These are phyloP conservation scores for Colletotrichum tamarilloi DNA, from an alignment of 2,329 filamentous ascomycete genomes.

Conservation along the genomic window DNA sequence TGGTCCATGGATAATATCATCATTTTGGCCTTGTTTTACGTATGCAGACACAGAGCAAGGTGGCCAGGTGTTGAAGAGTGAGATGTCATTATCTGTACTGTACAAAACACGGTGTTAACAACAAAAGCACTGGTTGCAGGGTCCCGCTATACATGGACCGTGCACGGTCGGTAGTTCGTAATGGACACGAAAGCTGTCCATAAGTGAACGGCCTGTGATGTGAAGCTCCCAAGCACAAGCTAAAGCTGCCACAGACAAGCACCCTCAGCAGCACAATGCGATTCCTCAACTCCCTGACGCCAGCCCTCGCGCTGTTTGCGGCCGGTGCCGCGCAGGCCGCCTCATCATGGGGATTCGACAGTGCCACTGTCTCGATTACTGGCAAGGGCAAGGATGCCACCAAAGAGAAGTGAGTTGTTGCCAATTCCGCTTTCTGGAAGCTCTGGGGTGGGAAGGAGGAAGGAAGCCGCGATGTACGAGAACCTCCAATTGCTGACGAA, in stretches of 20 bases:
- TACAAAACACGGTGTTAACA: not conserved
- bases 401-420: constrained; percentile 72
- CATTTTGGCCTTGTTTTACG: too few relatives aligned
- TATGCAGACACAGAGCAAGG: too few relatives aligned
- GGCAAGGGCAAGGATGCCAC: constrained; percentile 72
- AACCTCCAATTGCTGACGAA: constrained; percentile 19
- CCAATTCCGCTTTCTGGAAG: constrained; percentile 36
- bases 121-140: not conserved
- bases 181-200: constrained; percentile 39
- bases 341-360: constrained; percentile 78
- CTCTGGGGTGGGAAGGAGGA: constrained; percentile 12
- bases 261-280: constrained; percentile 48
- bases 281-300: constrained; percentile 51
- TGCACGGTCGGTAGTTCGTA: constrained; percentile 31
- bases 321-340: constrained; percentile 63
- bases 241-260: constrained; percentile 35
- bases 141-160: constrained; percentile 19
- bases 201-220: constrained; percentile 27
- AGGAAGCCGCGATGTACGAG: not conserved
- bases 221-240: constrained; percentile 32
- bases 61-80: too few relatives aligned
- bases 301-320: constrained; percentile 58
- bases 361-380: constrained; percentile 74
- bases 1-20: not conserved
- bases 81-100: not conserved